These are phyloP conservation scores for Irpex lacteus DNA, from an alignment of 1,284 basidiomycete genomes.

Conservation along the genomic window DNA sequence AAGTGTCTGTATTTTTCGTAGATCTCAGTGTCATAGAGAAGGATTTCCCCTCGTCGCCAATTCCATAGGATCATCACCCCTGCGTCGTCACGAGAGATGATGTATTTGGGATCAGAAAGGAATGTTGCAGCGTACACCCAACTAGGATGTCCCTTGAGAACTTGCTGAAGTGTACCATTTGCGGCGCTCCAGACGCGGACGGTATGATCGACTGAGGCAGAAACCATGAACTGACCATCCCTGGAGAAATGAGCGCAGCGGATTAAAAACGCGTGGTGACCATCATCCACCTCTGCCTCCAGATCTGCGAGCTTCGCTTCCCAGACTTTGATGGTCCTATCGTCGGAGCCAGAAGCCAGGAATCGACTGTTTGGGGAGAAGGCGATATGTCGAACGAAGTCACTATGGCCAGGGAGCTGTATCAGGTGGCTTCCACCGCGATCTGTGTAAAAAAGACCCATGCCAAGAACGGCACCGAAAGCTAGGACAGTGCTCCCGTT, in stretches of 20 bases:
- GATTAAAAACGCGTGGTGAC: not conserved
- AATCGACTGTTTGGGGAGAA: not conserved
- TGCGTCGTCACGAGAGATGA: not conserved
- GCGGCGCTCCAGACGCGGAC: not conserved
- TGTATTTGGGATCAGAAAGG: not conserved
- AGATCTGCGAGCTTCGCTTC: not conserved
- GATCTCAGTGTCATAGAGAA: not conserved
- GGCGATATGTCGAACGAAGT: not conserved
- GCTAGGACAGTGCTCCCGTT: not conserved
- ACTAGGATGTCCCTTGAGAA: not conserved
- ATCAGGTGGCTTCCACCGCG: not conserved
- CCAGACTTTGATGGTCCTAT: not conserved
- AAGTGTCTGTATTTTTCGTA: not conserved
- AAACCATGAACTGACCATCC: not conserved
- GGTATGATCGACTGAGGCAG: not conserved
- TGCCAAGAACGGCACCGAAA: not conserved
- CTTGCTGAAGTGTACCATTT: not conserved
- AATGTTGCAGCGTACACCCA: not conserved
- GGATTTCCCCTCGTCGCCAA: not conserved
- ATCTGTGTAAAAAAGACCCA: not conserved
- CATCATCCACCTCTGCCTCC: not conserved
- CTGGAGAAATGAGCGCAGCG: not conserved
- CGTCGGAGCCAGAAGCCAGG: not conserved
- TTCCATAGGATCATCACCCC: not conserved
- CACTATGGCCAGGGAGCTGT: not conserved